Base-by-base conservation (phyloP, 2,329 filamentous ascomycete species). In the Penicillium sp. region DNA sequence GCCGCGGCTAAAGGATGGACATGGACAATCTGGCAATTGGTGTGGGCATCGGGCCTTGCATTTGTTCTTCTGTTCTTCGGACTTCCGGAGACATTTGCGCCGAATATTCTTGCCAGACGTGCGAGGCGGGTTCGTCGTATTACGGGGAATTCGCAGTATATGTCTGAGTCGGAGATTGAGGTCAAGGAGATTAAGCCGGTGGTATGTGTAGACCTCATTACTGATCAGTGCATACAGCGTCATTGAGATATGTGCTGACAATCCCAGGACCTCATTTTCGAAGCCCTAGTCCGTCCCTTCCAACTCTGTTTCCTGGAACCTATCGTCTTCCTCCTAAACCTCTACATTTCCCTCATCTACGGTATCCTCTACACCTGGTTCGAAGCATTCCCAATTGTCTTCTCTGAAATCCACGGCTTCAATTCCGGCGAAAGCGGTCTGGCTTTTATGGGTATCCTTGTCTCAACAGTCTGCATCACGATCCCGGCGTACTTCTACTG, bases 11-110 rank as follows among this genome's bases (percentile, higher is more conserved):
- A 84, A 70, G 74, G 73, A 52, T 89, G 86, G 85, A 78, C 83
- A 13, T 88, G 84, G 85, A 82, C 83, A 0, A 86, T 68, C n/a
- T 67, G 84, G 79, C 84, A 87, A 64, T 81, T 88, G 50, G 73
- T 88, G 42, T 88, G 85, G 84, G 76, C 83, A 4, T 78, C 83
- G 0, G 79, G 76, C 0, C 84, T 85, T 1, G 68, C 86, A 39
- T 80, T 87, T 63, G 64, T 88, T 13, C 55, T 81, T 52, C 67
- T 60, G 42, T 74, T 71, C 42, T 64, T 72, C 43, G 63, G 65
- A 22, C 58, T 73, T 3, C 69, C 70, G 0, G 70, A 73, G 50
- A 72, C 70, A 8, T 74, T 67, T 48, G 50, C 60, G 2, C 56
- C 61, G 1, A 65, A 65, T 47, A 67, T 68, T 8, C 59, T 68